Evolutionary conservation across 2,329 filamentous ascomycete genomes (phyloP).

Genomic region (Fusarium agapanthi): DNA sequence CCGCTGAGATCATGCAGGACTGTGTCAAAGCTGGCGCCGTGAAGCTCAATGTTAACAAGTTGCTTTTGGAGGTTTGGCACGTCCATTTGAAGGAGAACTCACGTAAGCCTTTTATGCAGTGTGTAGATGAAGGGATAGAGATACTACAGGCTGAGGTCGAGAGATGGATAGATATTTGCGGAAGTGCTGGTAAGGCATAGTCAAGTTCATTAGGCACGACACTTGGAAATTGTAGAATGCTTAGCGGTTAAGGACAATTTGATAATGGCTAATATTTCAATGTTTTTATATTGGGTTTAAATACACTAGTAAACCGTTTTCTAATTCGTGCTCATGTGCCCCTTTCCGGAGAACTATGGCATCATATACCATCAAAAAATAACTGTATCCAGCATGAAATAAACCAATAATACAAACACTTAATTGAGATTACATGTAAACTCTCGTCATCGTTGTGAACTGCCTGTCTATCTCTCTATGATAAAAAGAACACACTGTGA

Average conservation of each 20-base stretch:
- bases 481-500: neutral
- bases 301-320: too few species aligned
- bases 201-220: neutral
- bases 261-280: too few species aligned
- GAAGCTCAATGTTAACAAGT: slow-evolving; percentile 67
- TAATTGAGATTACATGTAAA: neutral
- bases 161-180: slow-evolving; percentile 31
- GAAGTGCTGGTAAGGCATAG: slow-evolving; percentile 25
- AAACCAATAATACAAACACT: too few species aligned
- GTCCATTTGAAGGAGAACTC: slow-evolving; percentile 1
- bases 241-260: too few species aligned
- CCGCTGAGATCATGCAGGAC: slow-evolving; percentile 56
- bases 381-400: neutral
- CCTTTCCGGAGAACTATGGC: neutral
- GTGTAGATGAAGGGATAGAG: slow-evolving; percentile 21
- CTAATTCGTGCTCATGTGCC: neutral
- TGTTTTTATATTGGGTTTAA: fast-evolving
- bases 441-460: neutral
- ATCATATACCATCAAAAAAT: neutral
- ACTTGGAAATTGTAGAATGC: neutral
- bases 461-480: neutral
- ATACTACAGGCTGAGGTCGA: slow-evolving; percentile 28
- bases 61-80: slow-evolving; percentile 52
- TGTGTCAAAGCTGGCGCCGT: slow-evolving; percentile 62
- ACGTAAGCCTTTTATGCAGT: slow-evolving; percentile 2